Evolutionary conservation across 1,284 basidiomycete species (phyloP).

Genomic region (Ceraceosorus guamensis): DNA sequence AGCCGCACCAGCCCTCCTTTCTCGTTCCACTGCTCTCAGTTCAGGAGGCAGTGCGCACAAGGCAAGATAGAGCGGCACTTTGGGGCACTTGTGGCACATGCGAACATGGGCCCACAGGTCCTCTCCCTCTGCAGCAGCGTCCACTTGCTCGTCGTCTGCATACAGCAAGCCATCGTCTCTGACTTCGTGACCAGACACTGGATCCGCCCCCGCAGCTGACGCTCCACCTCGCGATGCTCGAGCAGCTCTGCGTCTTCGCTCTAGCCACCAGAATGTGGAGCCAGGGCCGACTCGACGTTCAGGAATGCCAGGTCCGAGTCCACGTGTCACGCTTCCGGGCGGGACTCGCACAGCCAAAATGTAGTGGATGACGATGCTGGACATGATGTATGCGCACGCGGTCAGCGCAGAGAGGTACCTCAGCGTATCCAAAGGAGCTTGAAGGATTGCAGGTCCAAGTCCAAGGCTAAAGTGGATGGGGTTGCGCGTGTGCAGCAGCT

Average conservation of each 20-base stretch:
- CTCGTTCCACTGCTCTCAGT: constrained; percentile 32
- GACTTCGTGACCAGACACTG: too few relatives aligned
- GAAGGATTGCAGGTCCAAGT: constrained; percentile 17
- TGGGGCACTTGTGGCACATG: constrained; percentile 43
- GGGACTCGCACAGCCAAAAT: constrained; percentile 70
- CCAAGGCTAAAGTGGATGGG: constrained; percentile 36
- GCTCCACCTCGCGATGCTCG: too few relatives aligned
- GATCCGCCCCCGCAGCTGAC: too few relatives aligned
- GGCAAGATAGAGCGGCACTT: constrained; percentile 30
- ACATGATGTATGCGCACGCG: constrained; percentile 64
- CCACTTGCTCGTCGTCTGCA: not conserved
- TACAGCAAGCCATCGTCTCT: too few relatives aligned
- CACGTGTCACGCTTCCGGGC: constrained; percentile 29
- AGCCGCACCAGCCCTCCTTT: too few relatives aligned
- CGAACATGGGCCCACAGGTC: constrained; percentile 32
- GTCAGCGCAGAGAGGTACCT: constrained; percentile 50
- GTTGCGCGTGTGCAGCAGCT: constrained; percentile 25
- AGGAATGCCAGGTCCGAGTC: constrained; percentile 19
- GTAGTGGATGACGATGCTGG: constrained; percentile 74
- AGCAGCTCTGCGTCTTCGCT: constrained; percentile 21
- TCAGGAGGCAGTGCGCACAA: constrained; percentile 39
- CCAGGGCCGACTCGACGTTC: constrained; percentile 37
- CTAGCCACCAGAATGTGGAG: constrained; percentile 38
- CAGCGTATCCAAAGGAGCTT: constrained; percentile 19
- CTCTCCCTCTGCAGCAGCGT: constrained; percentile 14